Conservation (phyloP, 2,329 filamentous ascomycete genomes). For the Coleophoma crateriformis region DNA sequence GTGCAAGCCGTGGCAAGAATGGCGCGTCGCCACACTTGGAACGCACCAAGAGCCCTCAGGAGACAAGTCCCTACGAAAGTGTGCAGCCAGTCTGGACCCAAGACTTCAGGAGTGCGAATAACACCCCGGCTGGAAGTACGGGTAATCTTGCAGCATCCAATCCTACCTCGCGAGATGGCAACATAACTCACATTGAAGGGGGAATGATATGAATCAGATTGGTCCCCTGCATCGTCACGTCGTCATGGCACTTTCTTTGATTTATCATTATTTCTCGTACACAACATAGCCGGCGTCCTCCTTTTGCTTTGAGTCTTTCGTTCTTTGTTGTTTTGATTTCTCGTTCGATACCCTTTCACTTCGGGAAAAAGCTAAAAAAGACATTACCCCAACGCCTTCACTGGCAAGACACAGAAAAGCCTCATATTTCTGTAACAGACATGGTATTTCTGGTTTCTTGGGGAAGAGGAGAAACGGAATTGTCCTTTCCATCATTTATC, state of each 20-base stretch:
- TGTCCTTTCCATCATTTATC: no score
- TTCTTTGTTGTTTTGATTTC: neutral
- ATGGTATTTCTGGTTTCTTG: no score
- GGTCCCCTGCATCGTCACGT: neutral
- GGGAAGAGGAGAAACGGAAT: no score
- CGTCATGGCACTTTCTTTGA: neutral
- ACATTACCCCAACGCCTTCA: no score
- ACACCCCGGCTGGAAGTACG: slow-evolving; percentile 3
- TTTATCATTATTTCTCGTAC: neutral
- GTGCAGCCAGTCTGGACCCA: slow-evolving; percentile 15
- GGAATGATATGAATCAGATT: slow-evolving; percentile 25
- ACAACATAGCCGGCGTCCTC: neutral
- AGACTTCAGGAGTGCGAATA: slow-evolving; percentile 4
- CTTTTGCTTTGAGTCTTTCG: neutral
- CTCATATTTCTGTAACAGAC: no score
- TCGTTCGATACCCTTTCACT: neutral
- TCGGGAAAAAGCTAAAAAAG: neutral
- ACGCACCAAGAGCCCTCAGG: slow-evolving; percentile 17
- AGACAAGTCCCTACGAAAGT: slow-evolving; percentile 25
- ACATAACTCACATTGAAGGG: slow-evolving; percentile 13
- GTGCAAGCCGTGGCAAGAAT: slow-evolving; percentile 50
- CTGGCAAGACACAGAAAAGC: no score
- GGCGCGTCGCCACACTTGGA: slow-evolving; percentile 12
- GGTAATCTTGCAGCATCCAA: neutral
- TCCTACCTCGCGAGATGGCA: neutral